Percentiles rank a stretch among this genome's conserved stretches.
phyloP scores from a whole-genome alignment of 805 yeast genomes.

The Pichia nakasei region DNA sequence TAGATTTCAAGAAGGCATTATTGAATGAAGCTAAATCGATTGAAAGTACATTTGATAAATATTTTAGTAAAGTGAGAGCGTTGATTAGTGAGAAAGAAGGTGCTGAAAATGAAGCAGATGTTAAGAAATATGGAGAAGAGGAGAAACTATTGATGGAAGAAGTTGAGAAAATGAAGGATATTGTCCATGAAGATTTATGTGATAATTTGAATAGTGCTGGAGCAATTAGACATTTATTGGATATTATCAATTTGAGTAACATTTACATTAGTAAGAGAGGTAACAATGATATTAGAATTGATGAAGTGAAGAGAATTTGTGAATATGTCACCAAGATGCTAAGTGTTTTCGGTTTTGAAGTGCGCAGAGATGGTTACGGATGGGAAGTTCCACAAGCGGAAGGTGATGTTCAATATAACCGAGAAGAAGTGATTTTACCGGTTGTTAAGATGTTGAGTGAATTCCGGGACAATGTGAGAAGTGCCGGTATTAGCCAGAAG shows the following conservation, averaged over 20 bases:
- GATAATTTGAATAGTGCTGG: constrained; percentile 80
- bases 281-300: constrained; percentile 49
- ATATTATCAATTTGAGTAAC: constrained; percentile 63
- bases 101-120: constrained; percentile 33
- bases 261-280: constrained; percentile 54
- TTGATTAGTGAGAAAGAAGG: constrained; percentile 51
- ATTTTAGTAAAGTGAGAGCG: constrained; percentile 83
- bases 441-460: constrained; percentile 66
- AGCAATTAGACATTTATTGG: constrained; percentile 57
- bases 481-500: constrained; percentile 39
- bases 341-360: constrained; percentile 64
- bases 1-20: constrained; percentile 83
- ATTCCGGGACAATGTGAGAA: constrained; percentile 78
- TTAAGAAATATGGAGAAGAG: constrained; percentile 47
- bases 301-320: constrained; percentile 56
- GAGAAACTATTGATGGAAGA: constrained; percentile 44
- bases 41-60: constrained; percentile 71
- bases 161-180: constrained; percentile 43
- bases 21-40: constrained; percentile 66
- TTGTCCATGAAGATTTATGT: constrained; percentile 71
- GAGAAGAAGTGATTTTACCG: constrained; percentile 72
- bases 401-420: constrained; percentile 9
- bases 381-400: constrained; percentile 44
- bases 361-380: constrained; percentile 65
- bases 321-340: constrained; percentile 65